Evolutionary conservation across 2,329 filamentous ascomycete species (phyloP).

Genomic region (Westerdykella ornata): DNA sequence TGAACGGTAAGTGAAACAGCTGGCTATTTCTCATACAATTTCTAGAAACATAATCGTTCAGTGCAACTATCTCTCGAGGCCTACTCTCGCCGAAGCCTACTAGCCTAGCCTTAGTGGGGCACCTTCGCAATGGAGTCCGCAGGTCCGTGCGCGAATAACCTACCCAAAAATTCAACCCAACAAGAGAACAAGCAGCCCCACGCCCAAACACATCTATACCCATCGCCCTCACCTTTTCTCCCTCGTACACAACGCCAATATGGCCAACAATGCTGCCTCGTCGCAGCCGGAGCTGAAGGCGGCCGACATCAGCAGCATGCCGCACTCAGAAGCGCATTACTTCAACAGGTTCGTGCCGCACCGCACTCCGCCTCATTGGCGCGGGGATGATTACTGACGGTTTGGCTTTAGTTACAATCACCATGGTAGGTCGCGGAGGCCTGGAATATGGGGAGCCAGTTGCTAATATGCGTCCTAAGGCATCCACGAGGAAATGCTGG

Average conservation of each 20-base stretch:
- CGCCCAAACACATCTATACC: conserved; percentile 5
- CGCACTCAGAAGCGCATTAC: conserved; percentile 97
- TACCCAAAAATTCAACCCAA: conserved; percentile 1
- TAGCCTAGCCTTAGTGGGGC: too few relatives aligned
- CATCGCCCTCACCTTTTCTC: conserved; percentile 1
- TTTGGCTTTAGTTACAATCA: conserved; percentile 74
- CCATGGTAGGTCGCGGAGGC: conserved; percentile 63
- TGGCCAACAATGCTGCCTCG: conserved; percentile 23
- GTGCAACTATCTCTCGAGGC: too few relatives aligned
- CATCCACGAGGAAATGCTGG: conserved; percentile 97
- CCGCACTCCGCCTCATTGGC: background rate
- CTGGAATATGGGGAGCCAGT: conserved; percentile 15
- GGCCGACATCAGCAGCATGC: conserved; percentile 57
- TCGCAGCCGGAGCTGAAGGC: conserved; percentile 22
- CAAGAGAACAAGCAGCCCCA: conserved; percentile 6
- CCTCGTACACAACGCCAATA: conserved; percentile 6
- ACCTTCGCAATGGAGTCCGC: too few relatives aligned
- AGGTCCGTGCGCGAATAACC: background rate
- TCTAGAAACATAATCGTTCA: too few relatives aligned
- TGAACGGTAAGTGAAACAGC: too few relatives aligned
- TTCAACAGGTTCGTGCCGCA: conserved; percentile 74
- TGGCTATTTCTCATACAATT: too few relatives aligned
- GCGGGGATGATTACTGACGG: conserved; percentile 33
- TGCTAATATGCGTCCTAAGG: conserved; percentile 51
- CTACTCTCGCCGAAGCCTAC: too few relatives aligned